phyloP scores from a whole-genome alignment of 106 monocot species.

The Dioscorea alata region DNA sequence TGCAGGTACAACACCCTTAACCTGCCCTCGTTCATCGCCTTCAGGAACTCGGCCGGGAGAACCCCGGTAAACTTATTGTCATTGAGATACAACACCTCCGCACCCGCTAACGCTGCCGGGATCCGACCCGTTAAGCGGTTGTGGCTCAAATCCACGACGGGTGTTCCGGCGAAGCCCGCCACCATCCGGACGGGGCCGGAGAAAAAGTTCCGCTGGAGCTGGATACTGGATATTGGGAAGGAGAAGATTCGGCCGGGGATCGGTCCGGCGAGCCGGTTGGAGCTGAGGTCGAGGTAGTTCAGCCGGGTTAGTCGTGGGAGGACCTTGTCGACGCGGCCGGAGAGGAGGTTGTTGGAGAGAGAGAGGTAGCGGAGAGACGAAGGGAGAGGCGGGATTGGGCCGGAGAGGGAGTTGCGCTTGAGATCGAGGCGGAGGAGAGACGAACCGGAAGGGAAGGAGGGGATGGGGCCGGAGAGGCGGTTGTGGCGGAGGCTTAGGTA shows the following conservation, averaged over 20 bases:
- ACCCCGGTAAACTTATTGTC: constrained; percentile 58
- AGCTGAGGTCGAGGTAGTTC: constrained; percentile 49
- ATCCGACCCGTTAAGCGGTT: constrained; percentile 52
- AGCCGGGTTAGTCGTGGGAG: constrained; percentile 9
- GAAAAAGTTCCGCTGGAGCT: constrained; percentile 42
- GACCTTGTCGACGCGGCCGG: constrained; percentile 18
- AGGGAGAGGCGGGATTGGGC: constrained; percentile 27
- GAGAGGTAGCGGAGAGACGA: constrained; percentile 35
- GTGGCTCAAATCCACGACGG: constrained; percentile 69
- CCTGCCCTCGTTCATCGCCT: constrained; percentile 25
- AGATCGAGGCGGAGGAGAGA: constrained; percentile 50
- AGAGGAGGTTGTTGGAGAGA: constrained; percentile 36
- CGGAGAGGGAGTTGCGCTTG: constrained; percentile 43
- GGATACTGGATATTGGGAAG: constrained; percentile 24
- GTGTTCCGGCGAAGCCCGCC: constrained; percentile 11
- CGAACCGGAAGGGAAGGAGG: constrained; percentile 8
- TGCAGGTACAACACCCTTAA: constrained; percentile 70
- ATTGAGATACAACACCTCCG: constrained; percentile 59
- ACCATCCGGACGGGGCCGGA: constrained; percentile 17
- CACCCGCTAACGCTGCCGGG: constrained; percentile 38
- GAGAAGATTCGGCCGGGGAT: constrained; percentile 41
- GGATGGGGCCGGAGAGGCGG: constrained; percentile 30
- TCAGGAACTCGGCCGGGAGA: constrained; percentile 39
- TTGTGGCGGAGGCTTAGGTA: constrained; percentile 66
- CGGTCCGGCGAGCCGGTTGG: constrained; percentile 30